phyloP scores from a whole-genome alignment of 108 stramenopile genomes.

The Nitzschia palea region DNA sequence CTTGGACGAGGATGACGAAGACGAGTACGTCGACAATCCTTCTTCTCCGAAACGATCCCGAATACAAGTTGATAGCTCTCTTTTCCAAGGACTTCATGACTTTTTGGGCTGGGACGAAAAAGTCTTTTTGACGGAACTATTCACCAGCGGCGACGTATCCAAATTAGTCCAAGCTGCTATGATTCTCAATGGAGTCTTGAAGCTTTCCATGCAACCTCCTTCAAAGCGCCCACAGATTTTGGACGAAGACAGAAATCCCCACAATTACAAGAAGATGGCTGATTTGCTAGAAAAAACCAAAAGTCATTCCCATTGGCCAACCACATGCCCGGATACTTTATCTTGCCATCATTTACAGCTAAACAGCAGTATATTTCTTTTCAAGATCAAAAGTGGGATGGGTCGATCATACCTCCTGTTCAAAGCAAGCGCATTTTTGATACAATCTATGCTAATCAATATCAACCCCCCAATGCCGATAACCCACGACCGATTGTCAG shows the following conservation, averaged over 20 bases:
- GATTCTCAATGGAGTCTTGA: slow-evolving; percentile 57
- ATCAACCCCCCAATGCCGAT: slow-evolving; percentile 7
- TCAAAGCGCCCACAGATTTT: not conserved
- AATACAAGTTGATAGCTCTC: slow-evolving; percentile 47
- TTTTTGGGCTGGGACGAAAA: slow-evolving; percentile 73
- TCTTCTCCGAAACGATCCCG: not conserved
- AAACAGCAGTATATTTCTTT: slow-evolving; percentile 43
- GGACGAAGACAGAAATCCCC: not conserved
- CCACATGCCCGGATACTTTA: slow-evolving; percentile 65
- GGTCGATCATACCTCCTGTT: slow-evolving; percentile 41
- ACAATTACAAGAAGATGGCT: not conserved
- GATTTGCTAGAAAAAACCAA: slow-evolving; percentile 25
- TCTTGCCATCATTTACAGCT: slow-evolving; percentile 29
- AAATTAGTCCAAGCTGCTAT: slow-evolving; percentile 69
- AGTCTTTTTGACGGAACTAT: slow-evolving; percentile 62
- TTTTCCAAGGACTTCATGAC: slow-evolving; percentile 75
- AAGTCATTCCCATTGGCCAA: slow-evolving; percentile 56
- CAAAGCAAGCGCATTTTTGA: slow-evolving; percentile 29
- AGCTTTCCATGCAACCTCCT: slow-evolving; percentile 31
- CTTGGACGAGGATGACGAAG: slow-evolving; percentile 14
- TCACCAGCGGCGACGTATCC: slow-evolving; percentile 55
- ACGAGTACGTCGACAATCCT: slow-evolving; percentile 7
- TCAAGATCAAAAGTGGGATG: slow-evolving; percentile 66
- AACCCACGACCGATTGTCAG: slow-evolving; percentile 18
- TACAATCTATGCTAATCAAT: slow-evolving; percentile 20